phyloP scores from a whole-genome alignment of 2,329 filamentous ascomycete genomes.

The Aspergillus pseudoviridinutans region DNA sequence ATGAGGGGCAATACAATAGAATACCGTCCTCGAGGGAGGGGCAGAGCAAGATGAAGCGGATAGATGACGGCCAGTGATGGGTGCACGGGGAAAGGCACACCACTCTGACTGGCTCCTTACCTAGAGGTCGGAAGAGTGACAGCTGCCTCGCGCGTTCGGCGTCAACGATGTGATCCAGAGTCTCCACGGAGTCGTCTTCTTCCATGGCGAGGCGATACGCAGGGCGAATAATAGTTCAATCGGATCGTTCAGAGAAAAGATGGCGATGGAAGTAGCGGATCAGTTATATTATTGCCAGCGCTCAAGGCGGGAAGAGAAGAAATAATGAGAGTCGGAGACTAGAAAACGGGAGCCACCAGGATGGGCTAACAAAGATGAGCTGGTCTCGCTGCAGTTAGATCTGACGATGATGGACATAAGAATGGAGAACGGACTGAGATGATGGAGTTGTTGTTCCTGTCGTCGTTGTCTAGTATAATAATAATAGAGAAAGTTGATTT shows the following conservation, averaged over 20 bases:
- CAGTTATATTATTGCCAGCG: constrained; percentile 12
- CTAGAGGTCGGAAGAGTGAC: constrained; percentile 43
- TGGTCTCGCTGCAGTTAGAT: neutral
- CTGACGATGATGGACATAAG: neutral
- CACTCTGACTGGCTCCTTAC: constrained; percentile 38
- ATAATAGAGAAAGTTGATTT: neutral
- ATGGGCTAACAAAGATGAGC: neutral
- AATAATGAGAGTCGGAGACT: neutral
- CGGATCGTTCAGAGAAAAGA: constrained; percentile 10
- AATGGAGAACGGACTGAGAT: neutral
- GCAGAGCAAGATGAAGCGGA: neutral
- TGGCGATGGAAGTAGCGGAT: constrained; percentile 3
- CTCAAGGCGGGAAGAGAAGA: constrained; percentile 19
- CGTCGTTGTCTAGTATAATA: neutral
- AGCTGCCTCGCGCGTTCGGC: constrained; percentile 40
- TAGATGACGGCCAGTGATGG: constrained; percentile 26
- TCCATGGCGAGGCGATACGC: constrained; percentile 4
- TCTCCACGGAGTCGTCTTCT: neutral
- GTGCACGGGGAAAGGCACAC: constrained; percentile 29
- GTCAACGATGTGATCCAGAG: constrained; percentile 30
- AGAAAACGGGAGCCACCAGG: neutral
- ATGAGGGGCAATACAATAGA: constrained; percentile 2
- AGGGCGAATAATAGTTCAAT: neutral
- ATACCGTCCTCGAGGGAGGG: neutral
- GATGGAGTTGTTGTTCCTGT: neutral